A percentile compares a stretch with the other conserved stretches of the same genome.
Evolutionary conservation across 345 rosid species (phyloP).

Genomic region (Eucalyptus curtisii): DNA sequence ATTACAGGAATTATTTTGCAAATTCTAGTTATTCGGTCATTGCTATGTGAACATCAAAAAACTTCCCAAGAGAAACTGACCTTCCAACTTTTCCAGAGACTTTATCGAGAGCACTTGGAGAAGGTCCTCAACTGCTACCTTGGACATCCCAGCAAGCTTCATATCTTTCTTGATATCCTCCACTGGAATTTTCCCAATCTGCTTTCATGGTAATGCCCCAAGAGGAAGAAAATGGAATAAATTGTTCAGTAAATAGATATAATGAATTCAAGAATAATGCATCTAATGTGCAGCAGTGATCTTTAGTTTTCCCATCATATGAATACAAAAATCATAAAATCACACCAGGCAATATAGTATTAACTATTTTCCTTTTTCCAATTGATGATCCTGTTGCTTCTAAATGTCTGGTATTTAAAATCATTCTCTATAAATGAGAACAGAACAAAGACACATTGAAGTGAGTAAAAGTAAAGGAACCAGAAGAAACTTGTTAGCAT

Average conservation of each 20-base stretch:
- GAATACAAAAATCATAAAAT: not conserved
- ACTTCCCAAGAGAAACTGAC: conserved; percentile 7
- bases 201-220: not conserved
- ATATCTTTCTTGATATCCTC: conserved; percentile 74
- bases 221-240: not conserved
- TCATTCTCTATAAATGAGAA: not conserved
- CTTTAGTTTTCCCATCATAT: not conserved
- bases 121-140: conserved; percentile 54
- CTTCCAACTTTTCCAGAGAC: conserved; percentile 74
- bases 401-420: not conserved
- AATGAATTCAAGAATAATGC: not conserved
- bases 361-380: not conserved
- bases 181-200: conserved; percentile 73
- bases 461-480: not conserved
- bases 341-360: not conserved
- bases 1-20: not conserved
- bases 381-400: not conserved
- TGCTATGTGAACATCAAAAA: not conserved
- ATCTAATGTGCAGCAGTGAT: not conserved
- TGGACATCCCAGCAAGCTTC: conserved; percentile 50
- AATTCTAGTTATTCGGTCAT: not conserved
- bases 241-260: not conserved
- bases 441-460: not conserved
- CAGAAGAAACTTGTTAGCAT: not conserved
- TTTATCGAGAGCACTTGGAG: conserved; percentile 68